Evolutionary conservation across 768 basidiomycete genomes (phyloP), one percentile per base, ranked within the genome.

Genomic region (Psilocybe subaeruginosa): DNA sequence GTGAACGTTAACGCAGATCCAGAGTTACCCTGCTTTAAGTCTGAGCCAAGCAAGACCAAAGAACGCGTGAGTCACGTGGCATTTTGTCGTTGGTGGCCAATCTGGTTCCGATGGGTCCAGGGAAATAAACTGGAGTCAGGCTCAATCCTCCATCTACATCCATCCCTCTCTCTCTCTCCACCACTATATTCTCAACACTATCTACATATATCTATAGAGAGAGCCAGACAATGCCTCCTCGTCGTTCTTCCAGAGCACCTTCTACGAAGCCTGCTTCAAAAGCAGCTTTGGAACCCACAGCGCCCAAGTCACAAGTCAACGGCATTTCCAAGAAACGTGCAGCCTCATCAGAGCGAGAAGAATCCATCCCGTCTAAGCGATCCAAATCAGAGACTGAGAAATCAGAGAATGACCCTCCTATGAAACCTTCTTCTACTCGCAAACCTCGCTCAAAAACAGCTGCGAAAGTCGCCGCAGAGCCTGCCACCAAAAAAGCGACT

Each of bases 161-260:
- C 61, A 68, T 67, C 61, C 58, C 54, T 48, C 61, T 56, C 43
- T 57, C 27, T 47, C 57, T 48, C 39, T 63, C 53, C 39, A 49
- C 58, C 19, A 50, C 3, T 60, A 41, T 49, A 29, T 30, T 46
- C n/a, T 53, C 33, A 59, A 54, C 54, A 56, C 64, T 61, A 37
- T 58, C 11, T 16, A 16, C 41, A 43, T 14, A 39, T 39, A 8
- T 14, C 4, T 12, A 11, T 12, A 16, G 5, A 43, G 52, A 48
- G 56, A 48, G 19, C 4, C 55, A 41, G 54, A 46, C 50, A 49
- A 77, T 79, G 77, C 74, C 82, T 62, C 80, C 79, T 37, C 78
- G 85, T 69, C 82, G 85, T 48, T 84, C 85, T 30, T 74, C 84
- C 43, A 78, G 86, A 29, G 81, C 85, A 2, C 66, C 82, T 31